phyloP scores from a whole-genome alignment of 805 yeast species.

The Naumovozyma castellii region DNA sequence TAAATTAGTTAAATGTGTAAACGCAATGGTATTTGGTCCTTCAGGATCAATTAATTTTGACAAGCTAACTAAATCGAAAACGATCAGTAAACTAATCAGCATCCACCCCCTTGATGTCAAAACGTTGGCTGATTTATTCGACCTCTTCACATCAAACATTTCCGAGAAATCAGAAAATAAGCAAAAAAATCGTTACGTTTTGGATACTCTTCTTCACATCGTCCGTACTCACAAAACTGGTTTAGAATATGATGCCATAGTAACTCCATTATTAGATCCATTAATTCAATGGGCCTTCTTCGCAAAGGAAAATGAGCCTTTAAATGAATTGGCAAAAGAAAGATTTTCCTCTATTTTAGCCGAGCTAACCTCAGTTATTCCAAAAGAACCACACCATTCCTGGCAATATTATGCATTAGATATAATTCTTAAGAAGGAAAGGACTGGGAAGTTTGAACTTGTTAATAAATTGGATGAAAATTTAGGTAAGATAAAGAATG shows the following conservation, averaged over 20 bases:
- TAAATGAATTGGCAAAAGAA: constrained; percentile 38
- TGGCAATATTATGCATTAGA: constrained; percentile 55
- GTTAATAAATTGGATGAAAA: constrained; percentile 48
- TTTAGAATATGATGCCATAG: constrained; percentile 17
- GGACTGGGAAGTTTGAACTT: constrained; percentile 19
- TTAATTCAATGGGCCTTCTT: constrained; percentile 29
- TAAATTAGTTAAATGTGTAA: constrained; percentile 27
- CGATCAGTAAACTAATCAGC: constrained; percentile 39
- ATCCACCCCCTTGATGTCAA: constrained; percentile 8
- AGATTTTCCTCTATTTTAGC: constrained; percentile 61
- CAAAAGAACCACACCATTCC: constrained; percentile 17
- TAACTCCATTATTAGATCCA: constrained; percentile 25
- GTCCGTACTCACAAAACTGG: constrained; percentile 36
- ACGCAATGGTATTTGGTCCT: constrained; percentile 30
- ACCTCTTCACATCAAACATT: constrained; percentile 7
- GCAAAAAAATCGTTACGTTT: constrained; percentile 40
- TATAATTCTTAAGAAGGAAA: constrained; percentile 26
- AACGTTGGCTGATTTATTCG: constrained; percentile 20
- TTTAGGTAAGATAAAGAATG: constrained; percentile 37
- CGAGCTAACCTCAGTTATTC: constrained; percentile 39
- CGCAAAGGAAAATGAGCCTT: constrained; percentile 10
- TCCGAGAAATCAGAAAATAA: constrained; percentile 1
- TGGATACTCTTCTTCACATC: constrained; percentile 50
- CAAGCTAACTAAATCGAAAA: constrained; percentile 61
- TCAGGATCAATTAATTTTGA: constrained; percentile 64